Base-by-base conservation (phyloP, 2,329 filamentous ascomycete genomes). In the Colletotrichum sp. region DNA sequence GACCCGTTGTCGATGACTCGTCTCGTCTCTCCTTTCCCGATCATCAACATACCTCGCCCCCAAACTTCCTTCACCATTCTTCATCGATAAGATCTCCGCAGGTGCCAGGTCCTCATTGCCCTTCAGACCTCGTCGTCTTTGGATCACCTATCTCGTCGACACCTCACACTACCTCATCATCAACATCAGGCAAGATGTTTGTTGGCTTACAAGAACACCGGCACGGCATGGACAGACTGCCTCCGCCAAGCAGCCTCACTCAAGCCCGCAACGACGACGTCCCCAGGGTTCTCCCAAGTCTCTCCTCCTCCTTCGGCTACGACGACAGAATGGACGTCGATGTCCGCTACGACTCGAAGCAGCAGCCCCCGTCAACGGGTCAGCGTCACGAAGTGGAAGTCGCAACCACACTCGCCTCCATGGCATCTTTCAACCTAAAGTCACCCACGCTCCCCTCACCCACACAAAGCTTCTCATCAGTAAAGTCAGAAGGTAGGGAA, bases 1-100 rank as follows among this genome's bases (percentile, higher is more conserved):
- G 77, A 71, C 69, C 76, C 75, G 69, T 76, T 77, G 77, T 78
- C 72, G 69, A 72, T 77, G 72, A 70, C 75, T 68, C 77, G 77
- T 76, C 77, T 76, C 55, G 68, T 76, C 66, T 76, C 68, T 75
- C 60, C 52, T 55, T 28, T 21, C 55, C 52, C 64, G 49, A 72
- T 76, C 60, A 72, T 57, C 68, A 64, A 57, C 68, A 68, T 59
- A 62, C 30, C 62, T 67, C 44, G 52, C 72, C 60, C 69, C 70
- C 49, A 65, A 36, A 21, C 30, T 21, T 52, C 24, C 60, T 71
- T 70, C 24, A 52, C 72, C 62, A 32, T 75, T 75, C 68, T 75
- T 75, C 72, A 75, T 66, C 72, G 28, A 72, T 62, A 75, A 71
- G 34, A 64, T 64, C 64, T 60, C 39, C 59, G 34, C 59, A 60